These are phyloP conservation scores for Angophora floribunda DNA, from an alignment of 345 rosid species.

Conservation along the genomic window DNA sequence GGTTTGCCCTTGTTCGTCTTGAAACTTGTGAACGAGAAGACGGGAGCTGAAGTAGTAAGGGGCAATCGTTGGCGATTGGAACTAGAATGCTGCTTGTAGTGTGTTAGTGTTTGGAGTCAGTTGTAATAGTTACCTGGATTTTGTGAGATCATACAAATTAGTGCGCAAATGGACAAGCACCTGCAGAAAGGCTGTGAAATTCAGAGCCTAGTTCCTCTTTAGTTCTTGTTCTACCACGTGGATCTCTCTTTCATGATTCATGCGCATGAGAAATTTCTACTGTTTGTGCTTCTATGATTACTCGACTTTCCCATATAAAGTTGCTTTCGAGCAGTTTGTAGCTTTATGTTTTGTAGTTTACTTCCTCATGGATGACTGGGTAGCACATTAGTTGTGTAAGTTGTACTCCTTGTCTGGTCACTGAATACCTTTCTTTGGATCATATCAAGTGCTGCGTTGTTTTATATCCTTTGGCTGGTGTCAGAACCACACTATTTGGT, in stretches of 20 bases:
- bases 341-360: background rate
- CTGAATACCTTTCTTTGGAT: background rate
- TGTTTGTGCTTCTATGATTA: background rate
- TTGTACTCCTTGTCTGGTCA: background rate
- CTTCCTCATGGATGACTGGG: background rate
- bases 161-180: background rate
- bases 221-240: background rate
- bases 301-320: background rate
- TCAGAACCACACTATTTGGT: background rate
- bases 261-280: background rate
- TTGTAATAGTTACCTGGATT: background rate
- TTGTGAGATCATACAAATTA: background rate
- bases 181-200: background rate
- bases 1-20: background rate
- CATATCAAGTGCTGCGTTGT: background rate
- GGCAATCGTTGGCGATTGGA: background rate
- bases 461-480: background rate
- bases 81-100: background rate
- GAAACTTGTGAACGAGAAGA: background rate
- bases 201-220: background rate
- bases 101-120: background rate
- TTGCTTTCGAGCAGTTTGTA: background rate
- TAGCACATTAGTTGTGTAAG: background rate
- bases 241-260: background rate
- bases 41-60: background rate